Evolutionary conservation across 345 rosid species (phyloP).

Genomic region (Eucalyptus tenuipes): DNA sequence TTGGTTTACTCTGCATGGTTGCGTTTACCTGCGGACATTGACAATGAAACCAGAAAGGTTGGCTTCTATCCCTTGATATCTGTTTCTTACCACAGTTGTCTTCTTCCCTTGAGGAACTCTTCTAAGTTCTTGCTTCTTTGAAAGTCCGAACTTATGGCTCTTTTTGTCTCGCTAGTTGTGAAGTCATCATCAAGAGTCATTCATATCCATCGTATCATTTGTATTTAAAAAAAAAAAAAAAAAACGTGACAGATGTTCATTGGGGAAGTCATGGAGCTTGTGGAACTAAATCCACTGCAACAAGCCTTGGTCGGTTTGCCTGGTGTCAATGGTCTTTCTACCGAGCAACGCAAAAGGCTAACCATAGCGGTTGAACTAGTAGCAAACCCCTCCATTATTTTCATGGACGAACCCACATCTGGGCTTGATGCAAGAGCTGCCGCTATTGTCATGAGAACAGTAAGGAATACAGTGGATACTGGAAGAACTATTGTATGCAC

Average conservation of each 20-base stretch:
- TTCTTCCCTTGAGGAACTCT: background rate
- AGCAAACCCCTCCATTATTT: constrained; percentile 89
- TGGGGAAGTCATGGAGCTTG: constrained; percentile 88
- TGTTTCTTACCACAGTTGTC: no score
- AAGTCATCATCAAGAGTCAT: background rate
- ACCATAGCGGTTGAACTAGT: constrained; percentile 92
- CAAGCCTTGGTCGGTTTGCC: constrained; percentile 77
- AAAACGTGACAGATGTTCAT: constrained; percentile 44
- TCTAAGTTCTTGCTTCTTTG: background rate
- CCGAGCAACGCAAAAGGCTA: constrained; percentile 82
- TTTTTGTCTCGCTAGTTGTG: background rate
- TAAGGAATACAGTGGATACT: constrained; percentile 81
- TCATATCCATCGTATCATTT: background rate
- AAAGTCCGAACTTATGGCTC: background rate
- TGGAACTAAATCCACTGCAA: constrained; percentile 52
- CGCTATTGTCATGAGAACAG: constrained; percentile 92
- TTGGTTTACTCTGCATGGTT: constrained; percentile 47
- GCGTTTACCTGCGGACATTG: constrained; percentile 23
- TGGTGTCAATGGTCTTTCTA: constrained; percentile 75
- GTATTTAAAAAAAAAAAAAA: background rate
- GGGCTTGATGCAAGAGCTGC: constrained; percentile 96
- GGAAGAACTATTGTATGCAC: constrained; percentile 96
- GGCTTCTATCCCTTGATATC: background rate
- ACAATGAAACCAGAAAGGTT: constrained; percentile 28
- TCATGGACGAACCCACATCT: constrained; percentile 98